phyloP scores from a whole-genome alignment of 352 stramenopile genomes.

The Globisporangium apiculatum region DNA sequence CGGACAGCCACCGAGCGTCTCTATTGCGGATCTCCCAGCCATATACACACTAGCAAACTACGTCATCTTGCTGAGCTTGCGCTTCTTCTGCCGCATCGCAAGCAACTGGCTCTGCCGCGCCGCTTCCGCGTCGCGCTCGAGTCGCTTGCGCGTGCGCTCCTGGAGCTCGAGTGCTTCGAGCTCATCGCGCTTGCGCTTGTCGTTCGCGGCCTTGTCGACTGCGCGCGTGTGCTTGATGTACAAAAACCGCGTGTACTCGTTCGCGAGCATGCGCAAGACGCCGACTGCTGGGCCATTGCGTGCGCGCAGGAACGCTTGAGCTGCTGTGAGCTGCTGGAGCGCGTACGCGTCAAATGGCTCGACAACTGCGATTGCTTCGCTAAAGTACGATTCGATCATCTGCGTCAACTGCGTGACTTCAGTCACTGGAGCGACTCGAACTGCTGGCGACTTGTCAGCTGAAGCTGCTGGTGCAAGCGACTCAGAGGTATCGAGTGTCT shows the following conservation, averaged over 20 bases:
- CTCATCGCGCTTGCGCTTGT: constrained; percentile 67
- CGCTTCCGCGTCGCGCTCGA: constrained; percentile 56
- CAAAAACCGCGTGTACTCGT: constrained; percentile 82
- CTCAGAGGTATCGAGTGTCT: not conserved
- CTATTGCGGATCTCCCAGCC: not conserved
- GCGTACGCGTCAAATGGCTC: constrained; percentile 69
- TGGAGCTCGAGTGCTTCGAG: constrained; percentile 48
- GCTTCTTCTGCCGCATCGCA: constrained; percentile 72
- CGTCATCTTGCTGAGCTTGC: constrained; percentile 26
- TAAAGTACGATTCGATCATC: constrained; percentile 42
- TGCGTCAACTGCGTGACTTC: constrained; percentile 19
- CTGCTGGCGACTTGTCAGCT: not conserved
- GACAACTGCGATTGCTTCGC: constrained; percentile 56
- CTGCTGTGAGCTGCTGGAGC: constrained; percentile 51
- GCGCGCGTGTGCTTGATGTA: constrained; percentile 79
- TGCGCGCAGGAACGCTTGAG: constrained; percentile 44
- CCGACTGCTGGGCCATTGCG: constrained; percentile 56
- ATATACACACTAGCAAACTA: not conserved
- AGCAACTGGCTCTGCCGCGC: constrained; percentile 78
- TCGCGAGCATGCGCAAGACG: constrained; percentile 58
- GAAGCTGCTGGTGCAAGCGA: too few relatives aligned
- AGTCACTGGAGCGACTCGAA: not conserved
- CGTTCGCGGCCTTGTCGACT: constrained; percentile 54
- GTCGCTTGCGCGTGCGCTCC: constrained; percentile 57
- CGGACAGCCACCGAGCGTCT: not conserved